phyloP scores from a whole-genome alignment of 169 alveolate genomes.

The Eimeria praecox region DNA sequence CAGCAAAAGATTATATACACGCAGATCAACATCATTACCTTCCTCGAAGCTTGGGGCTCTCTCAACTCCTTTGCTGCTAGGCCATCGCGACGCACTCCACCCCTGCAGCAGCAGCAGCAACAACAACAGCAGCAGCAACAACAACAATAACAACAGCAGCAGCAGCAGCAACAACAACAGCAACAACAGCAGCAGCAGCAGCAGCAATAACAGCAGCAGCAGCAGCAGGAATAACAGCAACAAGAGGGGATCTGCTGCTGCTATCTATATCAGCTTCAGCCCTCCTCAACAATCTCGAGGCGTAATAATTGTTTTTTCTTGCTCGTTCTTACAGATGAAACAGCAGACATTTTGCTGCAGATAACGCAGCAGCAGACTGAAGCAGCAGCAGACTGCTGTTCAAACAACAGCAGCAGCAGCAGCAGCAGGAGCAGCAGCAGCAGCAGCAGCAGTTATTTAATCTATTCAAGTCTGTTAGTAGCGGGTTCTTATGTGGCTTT shows the following conservation, averaged over 20 bases:
- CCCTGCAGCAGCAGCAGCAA: not conserved
- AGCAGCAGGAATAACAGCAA: slow-evolving; percentile 1
- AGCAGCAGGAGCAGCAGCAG: not conserved
- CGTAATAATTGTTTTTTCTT: too few species aligned
- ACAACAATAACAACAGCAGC: not conserved
- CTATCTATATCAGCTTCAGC: too few species aligned
- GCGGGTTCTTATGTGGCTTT: not conserved
- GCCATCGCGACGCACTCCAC: not conserved
- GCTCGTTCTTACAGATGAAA: too few species aligned
- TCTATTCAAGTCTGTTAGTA: not conserved
- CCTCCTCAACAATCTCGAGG: too few species aligned
- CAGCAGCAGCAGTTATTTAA: not conserved
- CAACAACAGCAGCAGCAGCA: not conserved
- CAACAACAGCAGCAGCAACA: not conserved
- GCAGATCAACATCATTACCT: not conserved
- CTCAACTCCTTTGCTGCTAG: not conserved
- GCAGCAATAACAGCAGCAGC: not conserved
- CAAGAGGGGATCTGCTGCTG: not conserved
- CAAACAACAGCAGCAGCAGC: slow-evolving; percentile 46
- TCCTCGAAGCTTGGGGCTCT: not conserved
- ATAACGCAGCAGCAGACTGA: too few species aligned
- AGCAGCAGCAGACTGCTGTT: too few species aligned
- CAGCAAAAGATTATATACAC: not conserved
- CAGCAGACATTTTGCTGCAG: too few species aligned
- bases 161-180: slow-evolving; percentile 23